These are phyloP conservation scores for Beauveria bassiana DNA, from an alignment of 2,329 filamentous ascomycete species.

Conservation along the genomic window DNA sequence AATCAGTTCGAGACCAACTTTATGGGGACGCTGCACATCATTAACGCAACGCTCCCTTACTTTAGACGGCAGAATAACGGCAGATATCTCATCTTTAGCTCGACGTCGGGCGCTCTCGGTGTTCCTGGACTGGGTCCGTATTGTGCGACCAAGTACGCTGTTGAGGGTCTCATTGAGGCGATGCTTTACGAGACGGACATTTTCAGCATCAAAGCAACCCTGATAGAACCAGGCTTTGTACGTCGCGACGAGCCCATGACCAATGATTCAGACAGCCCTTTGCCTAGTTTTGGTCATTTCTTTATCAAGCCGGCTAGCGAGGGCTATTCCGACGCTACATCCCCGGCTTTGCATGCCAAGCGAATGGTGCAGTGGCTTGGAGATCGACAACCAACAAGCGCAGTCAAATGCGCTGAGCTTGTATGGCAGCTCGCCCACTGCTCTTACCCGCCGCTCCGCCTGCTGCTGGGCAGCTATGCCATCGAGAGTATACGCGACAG, in stretches of 20 bases:
- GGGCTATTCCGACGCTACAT: conserved; percentile 68
- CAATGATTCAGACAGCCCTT: conserved; percentile 43
- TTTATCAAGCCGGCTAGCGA: conserved; percentile 79
- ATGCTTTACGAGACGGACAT: conserved; percentile 92
- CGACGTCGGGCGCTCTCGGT: conserved; percentile 83
- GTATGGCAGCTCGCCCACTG: conserved; percentile 95
- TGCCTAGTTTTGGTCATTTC: conserved; percentile 87
- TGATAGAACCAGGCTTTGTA: conserved; percentile 87
- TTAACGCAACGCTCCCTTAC: conserved; percentile 80
- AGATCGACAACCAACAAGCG: conserved; percentile 85
- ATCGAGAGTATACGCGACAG: conserved; percentile 93
- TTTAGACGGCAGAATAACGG: conserved; percentile 70
- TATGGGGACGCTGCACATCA: conserved; percentile 88
- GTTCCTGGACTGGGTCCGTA: conserved; percentile 90
- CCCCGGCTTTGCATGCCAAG: conserved; percentile 80
- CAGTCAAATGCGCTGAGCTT: conserved; percentile 85
- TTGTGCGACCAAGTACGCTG: conserved; percentile 94
- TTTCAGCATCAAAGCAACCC: conserved; percentile 88
- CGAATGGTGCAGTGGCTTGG: conserved; percentile 92
- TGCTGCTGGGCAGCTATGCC: conserved; percentile 87
- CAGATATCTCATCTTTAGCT: conserved; percentile 90
- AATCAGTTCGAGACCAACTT: conserved; percentile 98
- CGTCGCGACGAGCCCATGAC: conserved; percentile 65
- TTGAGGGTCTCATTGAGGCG: conserved; percentile 89
- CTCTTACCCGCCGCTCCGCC: conserved; percentile 78